phyloP scores from a whole-genome alignment of 169 alveolate genomes.

The Plasmodium fragile region DNA sequence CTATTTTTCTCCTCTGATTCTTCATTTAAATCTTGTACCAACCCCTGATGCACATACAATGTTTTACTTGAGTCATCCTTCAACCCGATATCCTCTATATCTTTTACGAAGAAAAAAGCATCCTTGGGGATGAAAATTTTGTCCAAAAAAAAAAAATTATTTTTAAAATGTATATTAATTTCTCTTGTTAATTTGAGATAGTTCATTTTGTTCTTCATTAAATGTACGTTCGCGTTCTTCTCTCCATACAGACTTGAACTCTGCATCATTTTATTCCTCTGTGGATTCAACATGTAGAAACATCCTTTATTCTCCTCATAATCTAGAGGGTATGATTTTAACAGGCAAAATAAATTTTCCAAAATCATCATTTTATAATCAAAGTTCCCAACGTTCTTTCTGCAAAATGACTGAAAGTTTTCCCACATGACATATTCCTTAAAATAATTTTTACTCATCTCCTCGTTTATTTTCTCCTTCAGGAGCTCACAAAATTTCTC shows the following conservation, averaged over 20 bases:
- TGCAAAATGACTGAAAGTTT: constrained; percentile 16
- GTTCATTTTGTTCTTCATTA: constrained; percentile 25
- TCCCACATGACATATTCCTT: constrained; percentile 54
- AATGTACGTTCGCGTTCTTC: not conserved
- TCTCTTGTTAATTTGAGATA: constrained; percentile 17
- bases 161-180: constrained; percentile 41
- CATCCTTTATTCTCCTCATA: constrained; percentile 77
- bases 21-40: constrained; percentile 62
- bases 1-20: constrained; percentile 32
- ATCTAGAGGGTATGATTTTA: constrained; percentile 72
- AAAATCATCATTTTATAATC: constrained; percentile 40
- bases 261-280: constrained; percentile 49
- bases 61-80: constrained; percentile 14
- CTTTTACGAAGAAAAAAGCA: constrained; percentile 71
- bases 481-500: constrained; percentile 42
- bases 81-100: constrained; percentile 39
- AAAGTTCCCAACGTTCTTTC: constrained; percentile 12
- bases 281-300: constrained; percentile 72
- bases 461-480: constrained; percentile 47
- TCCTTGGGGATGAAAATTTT: constrained; percentile 75
- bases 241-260: constrained; percentile 3
- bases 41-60: constrained; percentile 53
- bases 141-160: constrained; percentile 61
- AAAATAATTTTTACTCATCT: constrained; percentile 35
- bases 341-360: constrained; percentile 51